These are phyloP conservation scores for Ophiostoma quercus DNA, from an alignment of 2,329 filamentous ascomycete genomes.

Conservation along the genomic window DNA sequence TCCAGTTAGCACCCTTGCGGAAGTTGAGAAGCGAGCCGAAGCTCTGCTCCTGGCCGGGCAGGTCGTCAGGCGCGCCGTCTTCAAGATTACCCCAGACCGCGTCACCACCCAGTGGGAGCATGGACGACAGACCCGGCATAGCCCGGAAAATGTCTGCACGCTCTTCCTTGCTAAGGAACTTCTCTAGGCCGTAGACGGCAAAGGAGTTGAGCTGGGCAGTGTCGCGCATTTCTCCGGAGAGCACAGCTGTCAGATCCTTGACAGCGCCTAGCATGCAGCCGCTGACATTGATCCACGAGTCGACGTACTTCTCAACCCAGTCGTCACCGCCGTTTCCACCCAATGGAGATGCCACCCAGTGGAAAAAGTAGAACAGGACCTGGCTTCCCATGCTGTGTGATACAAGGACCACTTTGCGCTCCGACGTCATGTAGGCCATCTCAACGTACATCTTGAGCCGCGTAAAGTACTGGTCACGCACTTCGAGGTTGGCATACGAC, in stretches of 20 bases:
- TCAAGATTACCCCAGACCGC: conserved; percentile 83
- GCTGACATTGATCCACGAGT: conserved; percentile 96
- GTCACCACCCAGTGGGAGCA: conserved; percentile 91
- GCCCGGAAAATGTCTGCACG: conserved; percentile 89
- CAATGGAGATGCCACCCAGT: conserved; percentile 71
- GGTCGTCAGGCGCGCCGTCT: conserved; percentile 83
- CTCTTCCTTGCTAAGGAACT: conserved; percentile 86
- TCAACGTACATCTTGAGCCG: conserved; percentile 87
- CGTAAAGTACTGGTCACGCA: conserved; percentile 89
- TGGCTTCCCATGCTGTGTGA: conserved; percentile 98
- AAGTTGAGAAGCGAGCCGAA: conserved; percentile 86
- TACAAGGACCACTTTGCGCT: conserved; percentile 75
- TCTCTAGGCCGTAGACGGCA: conserved; percentile 93
- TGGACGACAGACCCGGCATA: conserved; percentile 94
- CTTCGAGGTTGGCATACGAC: conserved; percentile 82
- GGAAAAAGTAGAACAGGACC: conserved; percentile 75
- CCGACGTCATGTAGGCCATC: conserved; percentile 65
- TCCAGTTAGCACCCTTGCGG: conserved; percentile 57
- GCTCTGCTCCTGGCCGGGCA: conserved; percentile 63
- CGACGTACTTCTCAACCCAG: conserved; percentile 88
- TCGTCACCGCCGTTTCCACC: conserved; percentile 75
- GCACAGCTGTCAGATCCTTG: conserved; percentile 82
- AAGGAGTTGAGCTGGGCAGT: conserved; percentile 95
- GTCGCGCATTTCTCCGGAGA: conserved; percentile 97
- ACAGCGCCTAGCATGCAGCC: conserved; percentile 95